Base-by-base conservation (phyloP, 305 asterid genomes). In the Fraxinus paxiana region DNA sequence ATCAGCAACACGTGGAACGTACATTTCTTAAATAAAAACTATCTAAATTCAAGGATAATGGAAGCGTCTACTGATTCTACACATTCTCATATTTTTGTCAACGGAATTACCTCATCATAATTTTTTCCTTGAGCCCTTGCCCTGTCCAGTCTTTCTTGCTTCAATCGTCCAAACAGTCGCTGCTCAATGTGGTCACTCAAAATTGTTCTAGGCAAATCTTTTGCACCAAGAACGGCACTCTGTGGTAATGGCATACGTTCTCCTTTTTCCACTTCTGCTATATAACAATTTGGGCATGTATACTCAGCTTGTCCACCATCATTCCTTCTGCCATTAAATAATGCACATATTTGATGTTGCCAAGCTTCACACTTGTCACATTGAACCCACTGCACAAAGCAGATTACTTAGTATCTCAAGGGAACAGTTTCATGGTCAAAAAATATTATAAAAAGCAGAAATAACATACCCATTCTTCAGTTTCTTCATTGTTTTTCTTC, bases 311-410 rank as follows among this genome's bases (percentile, higher is more conserved):
- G 97, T 75, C 98, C 98, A 46, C 97, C 94, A 76, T 93, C 99
- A 86, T 96, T 94, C 87, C 99, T 93, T 87, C 92, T 90, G 87
- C 97, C 96, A 84, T 96, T 96, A 85, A 96, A 96, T 80, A 96
- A 87, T 43, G 99, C 98, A 90, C 99, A 96, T 82, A 96, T 92
- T 85, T 96, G 99, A 86, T 96, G 99, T 86, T 96, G 99, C 99
- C 99, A 94, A 79, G 97, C 98, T 90, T 96, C 97, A 82, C 99
- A 96, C 74, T 92, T 93, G 84, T 96, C 99, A 81, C 99, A 96
- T 90, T 93, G 98, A 86, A 94, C 99, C 99, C 98, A 94, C 98
- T 94, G 93, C 87, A 83, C 61, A 84, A 80, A 79, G 80, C 61
- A 83, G 22, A 82, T 79, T 85, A 81, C 77, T 82, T 78, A 79